A percentile compares a stretch with the other conserved stretches of the same genome.
Evolutionary conservation across 73 alveolate species (phyloP).

Genomic region (Blepharisma stoltei): DNA sequence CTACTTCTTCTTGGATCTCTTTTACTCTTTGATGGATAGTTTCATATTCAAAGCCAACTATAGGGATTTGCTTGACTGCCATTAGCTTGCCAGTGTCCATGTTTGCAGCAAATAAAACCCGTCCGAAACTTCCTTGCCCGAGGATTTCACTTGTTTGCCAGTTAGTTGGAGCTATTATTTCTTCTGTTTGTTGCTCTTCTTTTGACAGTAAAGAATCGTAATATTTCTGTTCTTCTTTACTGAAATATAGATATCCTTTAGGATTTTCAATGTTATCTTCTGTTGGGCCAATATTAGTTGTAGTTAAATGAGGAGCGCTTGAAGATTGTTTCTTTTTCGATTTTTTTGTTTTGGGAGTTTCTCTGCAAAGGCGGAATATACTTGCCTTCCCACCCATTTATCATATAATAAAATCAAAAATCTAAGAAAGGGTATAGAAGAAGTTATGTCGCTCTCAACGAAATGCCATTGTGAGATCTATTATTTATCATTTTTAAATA

Average conservation of each 20-base stretch:
- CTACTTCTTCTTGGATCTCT: constrained; percentile 64
- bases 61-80: constrained; percentile 56
- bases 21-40: constrained; percentile 43
- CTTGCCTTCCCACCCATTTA: too few species aligned
- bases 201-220: background rate
- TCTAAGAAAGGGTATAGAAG: too few species aligned
- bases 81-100: constrained; percentile 50
- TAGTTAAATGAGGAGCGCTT: too few species aligned
- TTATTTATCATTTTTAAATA: too few species aligned
- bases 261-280: background rate
- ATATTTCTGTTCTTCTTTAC: constrained; percentile 7
- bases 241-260: background rate
- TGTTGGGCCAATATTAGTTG: background rate
- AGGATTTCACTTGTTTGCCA: constrained; percentile 27
- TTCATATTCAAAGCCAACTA: constrained; percentile 15
- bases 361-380: too few species aligned
- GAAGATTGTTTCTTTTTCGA: too few species aligned
- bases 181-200: background rate
- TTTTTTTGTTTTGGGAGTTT: too few species aligned
- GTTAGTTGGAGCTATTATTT: background rate
- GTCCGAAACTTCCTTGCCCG: constrained; percentile 78
- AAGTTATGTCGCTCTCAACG: too few species aligned
- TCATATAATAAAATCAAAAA: too few species aligned
- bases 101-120: constrained; percentile 55
- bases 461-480: too few species aligned